Percentiles rank a stretch among this genome's conserved stretches.
These are phyloP conservation scores for Oehlia diaphana DNA, from an alignment of 192 early-diverging fungal genomes.

Conservation along the genomic window DNA sequence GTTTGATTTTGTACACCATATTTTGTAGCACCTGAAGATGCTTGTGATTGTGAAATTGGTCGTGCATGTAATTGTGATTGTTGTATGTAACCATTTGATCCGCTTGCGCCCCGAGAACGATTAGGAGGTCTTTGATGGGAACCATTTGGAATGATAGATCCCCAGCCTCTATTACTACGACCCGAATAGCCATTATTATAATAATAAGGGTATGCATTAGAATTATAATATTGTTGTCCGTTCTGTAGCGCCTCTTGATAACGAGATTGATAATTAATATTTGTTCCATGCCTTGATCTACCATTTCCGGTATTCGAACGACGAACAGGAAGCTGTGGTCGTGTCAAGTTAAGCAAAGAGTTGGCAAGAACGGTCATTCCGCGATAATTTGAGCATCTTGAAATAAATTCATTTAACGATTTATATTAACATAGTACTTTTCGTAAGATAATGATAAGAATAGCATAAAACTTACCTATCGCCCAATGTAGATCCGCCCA, in stretches of 20 bases:
- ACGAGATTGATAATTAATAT: background rate
- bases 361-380: conserved; percentile 67
- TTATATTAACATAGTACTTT: background rate
- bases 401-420: conserved; percentile 1
- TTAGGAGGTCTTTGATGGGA: background rate
- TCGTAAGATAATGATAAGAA: background rate
- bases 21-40: background rate
- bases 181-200: background rate
- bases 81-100: background rate
- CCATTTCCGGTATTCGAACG: background rate
- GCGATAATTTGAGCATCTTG: conserved; percentile 68
- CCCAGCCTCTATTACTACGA: background rate
- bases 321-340: conserved; percentile 46
- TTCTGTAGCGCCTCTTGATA: background rate
- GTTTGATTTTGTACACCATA: background rate
- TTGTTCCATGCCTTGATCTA: background rate
- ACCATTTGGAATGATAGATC: background rate
- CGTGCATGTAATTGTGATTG: background rate
- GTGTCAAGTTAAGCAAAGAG: conserved; percentile 73
- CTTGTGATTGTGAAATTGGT: background rate
- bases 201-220: background rate
- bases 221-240: background rate
- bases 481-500: conserved; percentile 76
- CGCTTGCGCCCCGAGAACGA: background rate
- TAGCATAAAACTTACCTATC: conserved; percentile 50